Evolutionary conservation across 495 filamentous ascomycete genomes (phyloP).

Genomic region (Aspergillus steynii): DNA sequence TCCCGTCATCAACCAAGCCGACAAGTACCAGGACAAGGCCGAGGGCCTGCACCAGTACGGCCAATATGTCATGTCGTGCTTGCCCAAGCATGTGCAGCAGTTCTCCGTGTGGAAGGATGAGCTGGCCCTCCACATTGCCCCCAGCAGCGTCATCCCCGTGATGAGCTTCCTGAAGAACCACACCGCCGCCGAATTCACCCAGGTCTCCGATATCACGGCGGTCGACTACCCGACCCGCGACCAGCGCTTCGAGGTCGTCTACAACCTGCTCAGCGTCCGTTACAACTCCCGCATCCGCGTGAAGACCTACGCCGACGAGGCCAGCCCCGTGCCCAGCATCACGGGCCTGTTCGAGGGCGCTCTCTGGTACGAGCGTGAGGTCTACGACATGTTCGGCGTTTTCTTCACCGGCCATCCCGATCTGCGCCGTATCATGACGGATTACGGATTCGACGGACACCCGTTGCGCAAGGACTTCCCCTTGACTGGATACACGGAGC

Average conservation of each 20-base stretch:
- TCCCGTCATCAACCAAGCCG: constrained; percentile 85
- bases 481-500: constrained; percentile 96
- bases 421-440: constrained; percentile 97
- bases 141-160: constrained; percentile 82
- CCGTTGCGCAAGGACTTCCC: constrained; percentile 98
- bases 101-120: constrained; percentile 99
- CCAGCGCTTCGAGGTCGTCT: constrained; percentile 96
- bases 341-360: constrained; percentile 87
- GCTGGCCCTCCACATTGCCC: constrained; percentile 88
- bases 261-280: constrained; percentile 92
- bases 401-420: constrained; percentile 96
- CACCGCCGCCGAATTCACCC: constrained; percentile 94
- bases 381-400: constrained; percentile 96
- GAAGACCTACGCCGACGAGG: constrained; percentile 99
- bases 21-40: constrained; percentile 85
- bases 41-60: constrained; percentile 89
- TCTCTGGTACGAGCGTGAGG: constrained; percentile 98
- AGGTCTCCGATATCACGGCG: constrained; percentile 85
- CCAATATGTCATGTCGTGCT: constrained; percentile 91
- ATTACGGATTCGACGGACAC: constrained; percentile 99
- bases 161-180: constrained; percentile 97
- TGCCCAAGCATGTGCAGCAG: constrained; percentile 98
- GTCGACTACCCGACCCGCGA: constrained; percentile 95
- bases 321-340: constrained; percentile 88
- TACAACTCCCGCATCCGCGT: constrained; percentile 96